phyloP scores from a whole-genome alignment of 148 eudicot species.

The Spergularia marina region DNA sequence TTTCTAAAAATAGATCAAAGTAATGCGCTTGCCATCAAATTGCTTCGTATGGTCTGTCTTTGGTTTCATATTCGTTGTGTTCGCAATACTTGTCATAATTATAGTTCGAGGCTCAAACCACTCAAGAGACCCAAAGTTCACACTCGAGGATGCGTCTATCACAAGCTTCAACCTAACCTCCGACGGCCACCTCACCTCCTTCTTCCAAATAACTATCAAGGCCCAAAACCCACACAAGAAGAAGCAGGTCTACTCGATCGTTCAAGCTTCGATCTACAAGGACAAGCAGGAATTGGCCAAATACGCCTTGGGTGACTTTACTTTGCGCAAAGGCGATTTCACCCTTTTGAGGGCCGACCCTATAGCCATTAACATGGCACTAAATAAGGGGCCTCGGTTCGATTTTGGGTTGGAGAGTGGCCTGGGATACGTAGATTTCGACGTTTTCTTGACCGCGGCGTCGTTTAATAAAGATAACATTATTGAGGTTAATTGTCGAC shows the following conservation, averaged over 20 bases:
- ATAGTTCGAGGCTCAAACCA: neutral
- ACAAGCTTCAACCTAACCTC: slow-evolving; percentile 30
- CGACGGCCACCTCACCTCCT: slow-evolving; percentile 26
- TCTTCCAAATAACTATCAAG: slow-evolving; percentile 19
- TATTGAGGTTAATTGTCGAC: slow-evolving; percentile 23
- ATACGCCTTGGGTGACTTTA: slow-evolving; percentile 3
- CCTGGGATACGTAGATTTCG: slow-evolving; percentile 16
- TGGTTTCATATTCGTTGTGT: neutral
- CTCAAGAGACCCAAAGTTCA: slow-evolving; percentile 25
- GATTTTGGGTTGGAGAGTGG: slow-evolving; percentile 17
- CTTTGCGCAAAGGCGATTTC: neutral
- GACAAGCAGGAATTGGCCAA: slow-evolving; percentile 12
- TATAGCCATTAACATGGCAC: neutral
- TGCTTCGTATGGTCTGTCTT: too few species aligned
- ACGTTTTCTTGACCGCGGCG: slow-evolving; percentile 16
- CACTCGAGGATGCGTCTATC: slow-evolving; percentile 15
- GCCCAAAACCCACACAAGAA: slow-evolving; percentile 22
- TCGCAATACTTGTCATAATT: slow-evolving; percentile 1
- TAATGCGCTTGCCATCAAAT: neutral
- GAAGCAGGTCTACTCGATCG: slow-evolving; percentile 4
- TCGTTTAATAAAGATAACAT: neutral
- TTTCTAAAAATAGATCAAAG: too few species aligned
- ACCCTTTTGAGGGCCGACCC: neutral
- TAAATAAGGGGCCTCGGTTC: neutral
- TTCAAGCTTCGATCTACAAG: slow-evolving; percentile 15